phyloP scores from a whole-genome alignment of 2,329 filamentous ascomycete species.

The Orbilia oligospora region DNA sequence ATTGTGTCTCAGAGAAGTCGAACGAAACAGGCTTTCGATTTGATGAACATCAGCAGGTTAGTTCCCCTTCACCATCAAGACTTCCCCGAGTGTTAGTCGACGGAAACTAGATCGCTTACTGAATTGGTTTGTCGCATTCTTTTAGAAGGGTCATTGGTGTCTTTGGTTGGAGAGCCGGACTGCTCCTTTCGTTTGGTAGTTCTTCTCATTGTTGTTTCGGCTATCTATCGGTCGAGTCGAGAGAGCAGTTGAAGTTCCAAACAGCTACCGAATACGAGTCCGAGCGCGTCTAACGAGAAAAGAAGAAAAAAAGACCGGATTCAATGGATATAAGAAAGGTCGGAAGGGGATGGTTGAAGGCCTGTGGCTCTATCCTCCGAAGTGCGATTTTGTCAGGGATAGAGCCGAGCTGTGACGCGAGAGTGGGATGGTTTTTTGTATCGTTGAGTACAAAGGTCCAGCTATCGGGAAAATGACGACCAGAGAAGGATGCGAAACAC shows the following conservation, averaged over 20 bases:
- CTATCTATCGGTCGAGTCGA: slow-evolving; percentile 27
- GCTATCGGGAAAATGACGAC: slow-evolving; percentile 1
- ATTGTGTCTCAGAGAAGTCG: slow-evolving; percentile 40
- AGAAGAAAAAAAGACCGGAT: background rate
- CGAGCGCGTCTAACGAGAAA: slow-evolving; percentile 10
- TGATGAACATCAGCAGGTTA: slow-evolving; percentile 15
- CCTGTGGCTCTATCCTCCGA: slow-evolving; percentile 53
- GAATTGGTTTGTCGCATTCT: slow-evolving; percentile 46
- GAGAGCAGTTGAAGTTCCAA: slow-evolving; percentile 24
- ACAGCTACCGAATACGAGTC: background rate
- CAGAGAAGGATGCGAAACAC: background rate
- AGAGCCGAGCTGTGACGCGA: slow-evolving; percentile 37
- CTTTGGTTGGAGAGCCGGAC: slow-evolving; percentile 56
- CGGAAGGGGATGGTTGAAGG: slow-evolving; percentile 27
- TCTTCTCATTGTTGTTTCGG: slow-evolving; percentile 54
- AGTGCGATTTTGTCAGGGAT: slow-evolving; percentile 56
- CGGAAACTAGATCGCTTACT: slow-evolving; percentile 21
- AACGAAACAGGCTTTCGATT: slow-evolving; percentile 39
- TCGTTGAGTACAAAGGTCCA: slow-evolving; percentile 28
- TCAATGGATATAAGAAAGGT: slow-evolving; percentile 2
- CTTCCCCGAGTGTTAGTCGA: background rate
- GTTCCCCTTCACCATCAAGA: slow-evolving; percentile 1
- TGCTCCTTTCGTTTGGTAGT: slow-evolving; percentile 56
- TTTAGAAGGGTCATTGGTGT: slow-evolving; percentile 39
- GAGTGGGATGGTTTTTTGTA: slow-evolving; percentile 11